These are phyloP conservation scores for Penicillium sp. DNA, from an alignment of 2,329 filamentous ascomycete genomes.

Conservation along the genomic window DNA sequence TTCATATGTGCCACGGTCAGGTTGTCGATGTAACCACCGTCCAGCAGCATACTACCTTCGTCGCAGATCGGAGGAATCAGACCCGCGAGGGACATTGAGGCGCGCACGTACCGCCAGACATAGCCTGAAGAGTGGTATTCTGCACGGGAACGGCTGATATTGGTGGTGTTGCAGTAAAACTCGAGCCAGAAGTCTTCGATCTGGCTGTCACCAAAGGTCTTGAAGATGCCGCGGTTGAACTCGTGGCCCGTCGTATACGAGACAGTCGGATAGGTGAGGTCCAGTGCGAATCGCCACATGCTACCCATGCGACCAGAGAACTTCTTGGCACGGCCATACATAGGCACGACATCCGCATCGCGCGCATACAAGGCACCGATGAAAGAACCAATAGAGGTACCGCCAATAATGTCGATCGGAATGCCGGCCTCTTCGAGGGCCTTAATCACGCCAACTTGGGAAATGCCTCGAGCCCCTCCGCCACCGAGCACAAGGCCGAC, in stretches of 20 bases:
- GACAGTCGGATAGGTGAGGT: conserved; percentile 91
- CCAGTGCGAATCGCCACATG: conserved; percentile 96
- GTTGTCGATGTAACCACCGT: conserved; percentile 97
- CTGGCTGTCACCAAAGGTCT: conserved; percentile 92
- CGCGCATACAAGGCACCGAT: conserved; percentile 93
- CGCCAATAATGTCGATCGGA: conserved; percentile 90
- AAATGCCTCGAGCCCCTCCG: conserved; percentile 85
- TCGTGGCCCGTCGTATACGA: conserved; percentile 98
- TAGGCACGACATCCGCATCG: conserved; percentile 93
- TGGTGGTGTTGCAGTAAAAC: conserved; percentile 99
- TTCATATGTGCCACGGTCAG: conserved; percentile 98
- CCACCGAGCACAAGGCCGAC: conserved; percentile 92
- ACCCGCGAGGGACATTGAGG: conserved; percentile 94
- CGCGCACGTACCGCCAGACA: conserved; percentile 93
- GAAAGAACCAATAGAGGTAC: conserved; percentile 94
- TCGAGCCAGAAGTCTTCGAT: conserved; percentile 99
- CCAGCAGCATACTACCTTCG: conserved; percentile 92
- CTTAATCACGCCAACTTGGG: conserved; percentile 89
- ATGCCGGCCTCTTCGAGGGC: conserved; percentile 95
- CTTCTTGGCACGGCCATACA: conserved; percentile 95
- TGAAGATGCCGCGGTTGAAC: conserved; percentile 98
- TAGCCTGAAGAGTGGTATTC: conserved; percentile 97
- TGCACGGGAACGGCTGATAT: conserved; percentile 87
- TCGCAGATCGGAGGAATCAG: conserved; percentile 91
- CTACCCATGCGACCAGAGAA: conserved; percentile 98